phyloP scores from a whole-genome alignment of 495 filamentous ascomycete species.

The Penicillium odoratum region DNA sequence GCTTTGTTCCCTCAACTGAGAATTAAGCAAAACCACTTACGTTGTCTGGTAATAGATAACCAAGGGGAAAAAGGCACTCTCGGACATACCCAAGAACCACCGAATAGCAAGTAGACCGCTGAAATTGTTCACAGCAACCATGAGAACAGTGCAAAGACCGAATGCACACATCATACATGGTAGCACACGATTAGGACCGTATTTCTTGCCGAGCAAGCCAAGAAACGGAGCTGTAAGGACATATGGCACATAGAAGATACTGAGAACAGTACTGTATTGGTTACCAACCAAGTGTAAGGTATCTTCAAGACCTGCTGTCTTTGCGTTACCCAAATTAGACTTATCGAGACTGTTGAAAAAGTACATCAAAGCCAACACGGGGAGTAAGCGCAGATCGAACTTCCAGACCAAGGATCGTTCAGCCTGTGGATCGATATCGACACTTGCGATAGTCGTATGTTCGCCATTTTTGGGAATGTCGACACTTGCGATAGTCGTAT shows the following conservation, averaged over 20 bases:
- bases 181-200: constrained; percentile 61
- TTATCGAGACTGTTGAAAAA: constrained; percentile 68
- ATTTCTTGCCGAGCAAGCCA: constrained; percentile 69
- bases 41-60: constrained; percentile 61
- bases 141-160: constrained; percentile 58
- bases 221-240: constrained; percentile 66
- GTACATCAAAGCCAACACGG: constrained; percentile 66
- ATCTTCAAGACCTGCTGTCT: constrained; percentile 59
- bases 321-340: constrained; percentile 68
- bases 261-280: constrained; percentile 71
- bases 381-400: constrained; percentile 63
- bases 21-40: constrained; percentile 5
- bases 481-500: constrained; percentile 11
- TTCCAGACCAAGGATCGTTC: constrained; percentile 37
- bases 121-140: constrained; percentile 59
- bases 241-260: constrained; percentile 78
- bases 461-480: neutral
- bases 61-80: constrained; percentile 73
- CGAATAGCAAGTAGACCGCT: constrained; percentile 61
- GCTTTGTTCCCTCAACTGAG: too few relatives aligned
- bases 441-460: constrained; percentile 8
- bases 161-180: constrained; percentile 69
- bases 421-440: constrained; percentile 19
- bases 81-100: constrained; percentile 65
- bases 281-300: constrained; percentile 54